phyloP scores from a whole-genome alignment of 2,329 filamentous ascomycete genomes.

The Cladophialophora bantiana region DNA sequence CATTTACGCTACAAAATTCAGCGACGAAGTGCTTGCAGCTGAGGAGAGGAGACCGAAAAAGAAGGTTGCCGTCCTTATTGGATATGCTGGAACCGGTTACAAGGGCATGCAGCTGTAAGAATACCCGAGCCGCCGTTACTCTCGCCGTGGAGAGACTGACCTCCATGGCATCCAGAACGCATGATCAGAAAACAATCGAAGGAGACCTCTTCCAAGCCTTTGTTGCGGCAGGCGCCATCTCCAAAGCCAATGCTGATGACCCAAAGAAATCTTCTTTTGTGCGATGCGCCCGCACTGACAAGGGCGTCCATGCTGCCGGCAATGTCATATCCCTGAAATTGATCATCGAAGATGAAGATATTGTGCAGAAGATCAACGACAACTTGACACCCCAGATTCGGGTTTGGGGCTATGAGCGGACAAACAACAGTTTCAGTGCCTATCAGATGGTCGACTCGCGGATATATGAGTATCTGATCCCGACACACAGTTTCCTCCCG shows the following conservation, averaged over 20 bases:
- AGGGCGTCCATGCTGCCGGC: slow-evolving; percentile 94
- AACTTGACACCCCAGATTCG: slow-evolving; percentile 86
- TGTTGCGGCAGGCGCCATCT: slow-evolving; percentile 88
- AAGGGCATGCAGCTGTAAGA: slow-evolving; percentile 88
- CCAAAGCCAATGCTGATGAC: slow-evolving; percentile 94
- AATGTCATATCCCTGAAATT: slow-evolving; percentile 95
- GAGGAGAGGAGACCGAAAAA: slow-evolving; percentile 90
- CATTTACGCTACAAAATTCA: slow-evolving; percentile 66
- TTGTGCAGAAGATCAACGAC: slow-evolving; percentile 90
- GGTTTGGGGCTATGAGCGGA: slow-evolving; percentile 90
- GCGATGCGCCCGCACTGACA: slow-evolving; percentile 93
- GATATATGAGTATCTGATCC: slow-evolving; percentile 97
- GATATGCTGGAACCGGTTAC: slow-evolving; percentile 95
- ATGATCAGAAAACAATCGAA: slow-evolving; percentile 84
- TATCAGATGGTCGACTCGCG: slow-evolving; percentile 94
- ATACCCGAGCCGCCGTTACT: slow-evolving; percentile 30
- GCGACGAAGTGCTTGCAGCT: slow-evolving; percentile 82
- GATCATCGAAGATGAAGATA: slow-evolving; percentile 88
- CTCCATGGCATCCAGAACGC: slow-evolving; percentile 54
- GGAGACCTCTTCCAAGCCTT: slow-evolving; percentile 93
- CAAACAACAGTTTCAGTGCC: slow-evolving; percentile 89
- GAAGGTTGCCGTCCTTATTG: slow-evolving; percentile 94
- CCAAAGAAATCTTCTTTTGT: slow-evolving; percentile 95
- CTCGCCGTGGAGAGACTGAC: slow-evolving; percentile 18
- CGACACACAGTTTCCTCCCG: slow-evolving; percentile 88